Evolutionary conservation across 1,139 yeast genomes (phyloP).

Genomic region (Yamadazyma aaseri): DNA sequence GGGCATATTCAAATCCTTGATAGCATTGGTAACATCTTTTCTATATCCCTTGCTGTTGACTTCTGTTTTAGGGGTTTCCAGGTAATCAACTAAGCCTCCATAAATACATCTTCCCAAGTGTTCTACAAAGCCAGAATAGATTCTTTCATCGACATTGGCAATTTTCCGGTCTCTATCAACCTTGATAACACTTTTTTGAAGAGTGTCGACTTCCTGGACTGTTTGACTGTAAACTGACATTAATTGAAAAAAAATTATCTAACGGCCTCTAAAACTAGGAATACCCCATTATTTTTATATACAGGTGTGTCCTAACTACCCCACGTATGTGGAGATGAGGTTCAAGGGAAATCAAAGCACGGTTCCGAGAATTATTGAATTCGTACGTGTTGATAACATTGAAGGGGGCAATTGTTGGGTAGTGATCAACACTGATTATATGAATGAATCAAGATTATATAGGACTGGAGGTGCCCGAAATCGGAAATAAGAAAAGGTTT

Average conservation of each 20-base stretch:
- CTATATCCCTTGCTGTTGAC: conserved; percentile 26
- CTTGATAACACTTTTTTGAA: conserved; percentile 9
- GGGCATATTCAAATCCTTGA: conserved; percentile 28
- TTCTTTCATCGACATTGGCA: conserved; percentile 21
- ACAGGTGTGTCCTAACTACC: no score
- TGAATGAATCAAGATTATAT: no score
- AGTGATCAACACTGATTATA: no score
- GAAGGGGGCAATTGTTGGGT: no score
- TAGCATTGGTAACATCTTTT: conserved; percentile 25
- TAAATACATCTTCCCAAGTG: conserved; percentile 34
- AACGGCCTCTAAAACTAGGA: no score
- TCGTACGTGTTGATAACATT: no score
- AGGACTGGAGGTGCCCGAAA: no score
- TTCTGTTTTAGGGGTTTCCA: conserved; percentile 15
- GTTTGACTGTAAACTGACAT: conserved; percentile 16
- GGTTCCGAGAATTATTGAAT: no score
- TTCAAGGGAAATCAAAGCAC: no score
- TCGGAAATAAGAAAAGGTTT: no score
- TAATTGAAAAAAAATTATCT: not conserved
- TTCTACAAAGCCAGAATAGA: conserved; percentile 31
- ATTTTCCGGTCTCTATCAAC: conserved; percentile 14
- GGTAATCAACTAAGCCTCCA: conserved; percentile 31
- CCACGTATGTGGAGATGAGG: no score
- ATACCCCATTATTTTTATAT: no score
- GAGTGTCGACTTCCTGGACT: conserved; percentile 9